Conservation (phyloP, 371 early-diverging fungal genomes). For the Mortierella sp. region DNA sequence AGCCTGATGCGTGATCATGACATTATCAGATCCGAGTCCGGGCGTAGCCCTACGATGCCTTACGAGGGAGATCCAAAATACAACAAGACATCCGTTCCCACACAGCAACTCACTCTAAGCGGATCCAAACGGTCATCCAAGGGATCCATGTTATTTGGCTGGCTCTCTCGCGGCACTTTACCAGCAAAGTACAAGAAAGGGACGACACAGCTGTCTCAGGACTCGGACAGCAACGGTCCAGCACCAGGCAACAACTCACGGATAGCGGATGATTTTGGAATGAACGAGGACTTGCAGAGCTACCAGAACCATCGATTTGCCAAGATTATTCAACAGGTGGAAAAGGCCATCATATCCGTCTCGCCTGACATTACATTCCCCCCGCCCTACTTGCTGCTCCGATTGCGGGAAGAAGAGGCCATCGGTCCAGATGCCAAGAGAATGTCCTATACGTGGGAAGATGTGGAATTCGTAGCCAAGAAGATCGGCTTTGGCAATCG, state of each 20-base stretch:
- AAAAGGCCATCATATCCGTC: slow-evolving; percentile 64
- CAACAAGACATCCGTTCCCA: slow-evolving; percentile 9
- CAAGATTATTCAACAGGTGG: slow-evolving; percentile 58
- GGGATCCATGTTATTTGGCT: slow-evolving; percentile 39
- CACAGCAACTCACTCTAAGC: slow-evolving; percentile 21
- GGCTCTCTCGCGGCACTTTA: slow-evolving; percentile 36
- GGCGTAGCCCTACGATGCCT: slow-evolving; percentile 41
- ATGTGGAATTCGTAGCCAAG: slow-evolving; percentile 45
- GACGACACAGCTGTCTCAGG: slow-evolving; percentile 37
- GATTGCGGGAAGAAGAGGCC: slow-evolving; percentile 65
- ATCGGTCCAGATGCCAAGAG: slow-evolving; percentile 36
- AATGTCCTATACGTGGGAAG: slow-evolving; percentile 50
- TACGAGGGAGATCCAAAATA: slow-evolving; percentile 25
- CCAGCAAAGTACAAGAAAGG: slow-evolving; percentile 52
- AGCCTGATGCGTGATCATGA: slow-evolving; percentile 61
- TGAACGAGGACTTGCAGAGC: slow-evolving; percentile 26
- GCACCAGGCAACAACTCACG: background rate
- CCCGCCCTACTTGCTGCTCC: slow-evolving; percentile 63
- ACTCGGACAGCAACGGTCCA: background rate
- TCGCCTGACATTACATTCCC: slow-evolving; percentile 69
- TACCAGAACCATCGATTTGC: slow-evolving; percentile 55
- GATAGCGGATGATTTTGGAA: slow-evolving; percentile 21
- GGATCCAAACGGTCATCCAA: slow-evolving; percentile 37
- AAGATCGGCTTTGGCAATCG: slow-evolving; percentile 49
- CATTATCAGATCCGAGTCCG: slow-evolving; percentile 32